phyloP scores from a whole-genome alignment of 768 basidiomycete species.

The Mycena albidolilacea region DNA sequence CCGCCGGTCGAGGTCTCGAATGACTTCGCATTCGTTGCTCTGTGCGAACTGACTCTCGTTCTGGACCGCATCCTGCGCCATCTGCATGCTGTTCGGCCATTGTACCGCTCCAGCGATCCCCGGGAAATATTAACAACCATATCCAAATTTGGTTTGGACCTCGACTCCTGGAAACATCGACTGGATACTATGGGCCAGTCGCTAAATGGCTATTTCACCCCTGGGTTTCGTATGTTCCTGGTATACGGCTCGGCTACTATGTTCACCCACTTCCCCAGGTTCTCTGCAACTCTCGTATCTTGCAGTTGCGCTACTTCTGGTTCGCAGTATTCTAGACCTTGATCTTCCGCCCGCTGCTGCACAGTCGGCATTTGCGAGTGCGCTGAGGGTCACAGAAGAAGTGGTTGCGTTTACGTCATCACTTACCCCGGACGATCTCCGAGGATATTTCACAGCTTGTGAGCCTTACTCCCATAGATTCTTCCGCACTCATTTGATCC shows the following conservation, averaged over 20 bases:
- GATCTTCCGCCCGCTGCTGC: slow-evolving; percentile 36
- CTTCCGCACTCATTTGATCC: neutral
- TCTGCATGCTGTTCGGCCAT: slow-evolving; percentile 34
- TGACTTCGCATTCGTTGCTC: slow-evolving; percentile 33
- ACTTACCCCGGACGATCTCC: slow-evolving; percentile 37
- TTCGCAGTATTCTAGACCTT: slow-evolving; percentile 36
- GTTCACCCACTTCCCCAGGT: slow-evolving; percentile 22
- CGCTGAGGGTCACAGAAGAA: slow-evolving; percentile 36
- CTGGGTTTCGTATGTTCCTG: slow-evolving; percentile 37
- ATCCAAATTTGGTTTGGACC: slow-evolving; percentile 38
- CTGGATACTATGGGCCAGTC: slow-evolving; percentile 39
- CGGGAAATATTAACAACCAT: slow-evolving; percentile 34
- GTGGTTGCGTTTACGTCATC: slow-evolving; percentile 37
- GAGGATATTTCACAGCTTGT: slow-evolving; percentile 39
- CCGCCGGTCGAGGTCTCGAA: slow-evolving; percentile 35
- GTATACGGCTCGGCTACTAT: neutral
- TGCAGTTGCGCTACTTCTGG: slow-evolving; percentile 37
- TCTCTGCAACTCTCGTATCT: slow-evolving; percentile 40
- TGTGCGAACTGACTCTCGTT: slow-evolving; percentile 39
- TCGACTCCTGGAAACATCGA: slow-evolving; percentile 39
- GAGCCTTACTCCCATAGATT: slow-evolving; percentile 1
- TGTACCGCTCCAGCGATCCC: slow-evolving; percentile 28
- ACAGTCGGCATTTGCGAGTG: slow-evolving; percentile 35
- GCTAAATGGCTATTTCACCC: slow-evolving; percentile 35
- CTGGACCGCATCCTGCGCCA: slow-evolving; percentile 37